Percentiles rank a stretch among this genome's conserved stretches.
These are phyloP conservation scores for Maudiozyma serrabonitensis DNA, from an alignment of 805 yeast genomes.

Conservation along the genomic window DNA sequence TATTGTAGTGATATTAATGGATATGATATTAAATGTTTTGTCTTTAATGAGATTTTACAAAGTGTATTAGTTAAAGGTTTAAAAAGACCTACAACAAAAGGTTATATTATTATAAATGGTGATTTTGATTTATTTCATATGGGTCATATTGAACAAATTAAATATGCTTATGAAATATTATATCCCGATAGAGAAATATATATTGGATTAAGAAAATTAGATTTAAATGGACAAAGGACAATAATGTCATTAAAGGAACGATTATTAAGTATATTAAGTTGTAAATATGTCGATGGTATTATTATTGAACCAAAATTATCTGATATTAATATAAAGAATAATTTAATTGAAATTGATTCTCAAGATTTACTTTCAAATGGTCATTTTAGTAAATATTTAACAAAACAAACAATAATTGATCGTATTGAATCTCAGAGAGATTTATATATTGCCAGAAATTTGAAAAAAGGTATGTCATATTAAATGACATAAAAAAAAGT, in stretches of 20 bases:
- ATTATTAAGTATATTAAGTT: slow-evolving; percentile 78
- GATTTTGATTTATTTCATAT: slow-evolving; percentile 89
- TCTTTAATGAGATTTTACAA: slow-evolving; percentile 39
- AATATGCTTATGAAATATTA: slow-evolving; percentile 31
- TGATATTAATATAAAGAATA: neutral
- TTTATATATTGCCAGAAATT: slow-evolving; percentile 78
- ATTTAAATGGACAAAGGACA: slow-evolving; percentile 22
- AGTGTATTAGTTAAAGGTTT: slow-evolving; percentile 22
- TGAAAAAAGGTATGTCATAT: slow-evolving; percentile 60
- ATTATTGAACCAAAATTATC: slow-evolving; percentile 33
- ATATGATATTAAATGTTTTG: slow-evolving; percentile 39
- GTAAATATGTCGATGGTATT: slow-evolving; percentile 72
- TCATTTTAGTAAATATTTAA: slow-evolving; percentile 43
- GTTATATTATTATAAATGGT: slow-evolving; percentile 43
- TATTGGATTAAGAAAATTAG: slow-evolving; percentile 47
- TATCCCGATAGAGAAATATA: slow-evolving; percentile 41
- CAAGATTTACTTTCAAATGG: slow-evolving; percentile 40
- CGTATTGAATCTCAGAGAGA: slow-evolving; percentile 62
- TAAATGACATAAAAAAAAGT: neutral
- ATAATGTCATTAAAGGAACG: slow-evolving; percentile 85
- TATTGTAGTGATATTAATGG: slow-evolving; percentile 66
- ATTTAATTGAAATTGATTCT: slow-evolving; percentile 30
- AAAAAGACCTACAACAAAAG: slow-evolving; percentile 2
- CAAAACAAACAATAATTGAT: slow-evolving; percentile 59
- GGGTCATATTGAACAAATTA: slow-evolving; percentile 75